Conservation (phyloP, 2,329 filamentous ascomycete species). For the Fusarium aywerte region DNA sequence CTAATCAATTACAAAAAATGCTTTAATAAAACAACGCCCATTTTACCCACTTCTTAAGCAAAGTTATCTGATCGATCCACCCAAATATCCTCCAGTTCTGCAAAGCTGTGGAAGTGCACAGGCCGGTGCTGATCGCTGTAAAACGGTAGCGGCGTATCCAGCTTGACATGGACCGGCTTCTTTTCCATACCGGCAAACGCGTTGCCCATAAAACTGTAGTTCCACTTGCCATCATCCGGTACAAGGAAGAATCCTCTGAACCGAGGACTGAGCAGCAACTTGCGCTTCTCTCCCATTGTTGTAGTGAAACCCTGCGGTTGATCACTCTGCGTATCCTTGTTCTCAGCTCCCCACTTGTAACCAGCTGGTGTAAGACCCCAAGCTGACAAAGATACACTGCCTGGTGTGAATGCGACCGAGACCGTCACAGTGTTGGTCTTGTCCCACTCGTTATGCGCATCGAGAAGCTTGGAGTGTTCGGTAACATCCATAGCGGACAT, state of each 20-base stretch:
- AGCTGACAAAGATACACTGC: slow-evolving; percentile 91
- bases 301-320: slow-evolving; percentile 94
- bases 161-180: slow-evolving; percentile 88
- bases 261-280: slow-evolving; percentile 90
- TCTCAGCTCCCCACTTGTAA: slow-evolving; percentile 97
- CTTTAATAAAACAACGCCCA: slow-evolving; percentile 40
- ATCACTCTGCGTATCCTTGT: slow-evolving; percentile 91
- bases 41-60: slow-evolving; percentile 66
- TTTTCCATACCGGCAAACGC: slow-evolving; percentile 90
- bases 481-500: slow-evolving; percentile 97
- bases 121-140: slow-evolving; percentile 94
- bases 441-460: slow-evolving; percentile 74
- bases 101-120: slow-evolving; percentile 96
- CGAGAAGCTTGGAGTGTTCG: slow-evolving; percentile 89
- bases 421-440: slow-evolving; percentile 91
- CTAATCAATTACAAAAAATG: slow-evolving; percentile 38
- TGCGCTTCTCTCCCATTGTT: slow-evolving; percentile 93
- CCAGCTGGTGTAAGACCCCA: slow-evolving; percentile 93
- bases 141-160: slow-evolving; percentile 89
- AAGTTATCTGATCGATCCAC: slow-evolving; percentile 94
- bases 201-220: slow-evolving; percentile 97
- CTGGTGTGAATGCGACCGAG: slow-evolving; percentile 95
- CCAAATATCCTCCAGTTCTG: slow-evolving; percentile 96
- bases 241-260: slow-evolving; percentile 97
- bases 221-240: slow-evolving; percentile 90